Evolutionary conservation across 768 basidiomycete species (phyloP).

Genomic region (Strobilomyces dryophilus): DNA sequence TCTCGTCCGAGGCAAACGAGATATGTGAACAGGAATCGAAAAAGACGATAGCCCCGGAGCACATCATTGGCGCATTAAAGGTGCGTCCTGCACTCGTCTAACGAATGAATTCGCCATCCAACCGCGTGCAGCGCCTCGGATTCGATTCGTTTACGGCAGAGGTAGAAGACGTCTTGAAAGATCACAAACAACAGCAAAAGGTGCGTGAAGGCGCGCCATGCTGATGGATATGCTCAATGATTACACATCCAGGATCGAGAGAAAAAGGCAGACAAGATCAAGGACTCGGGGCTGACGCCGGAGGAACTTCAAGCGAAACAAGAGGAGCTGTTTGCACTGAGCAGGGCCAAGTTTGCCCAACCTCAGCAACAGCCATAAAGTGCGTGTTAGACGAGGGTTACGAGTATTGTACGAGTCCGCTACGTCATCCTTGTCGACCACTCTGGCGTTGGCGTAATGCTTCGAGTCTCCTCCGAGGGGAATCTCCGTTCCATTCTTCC

Average conservation of each 20-base stretch:
- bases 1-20: conserved; percentile 96
- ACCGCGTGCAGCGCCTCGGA: conserved; percentile 66
- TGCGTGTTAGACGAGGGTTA: conserved; percentile 6
- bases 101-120: background rate
- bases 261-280: conserved; percentile 88
- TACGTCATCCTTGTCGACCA: conserved; percentile 32
- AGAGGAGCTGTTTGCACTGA: conserved; percentile 89
- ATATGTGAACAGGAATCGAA: conserved; percentile 97
- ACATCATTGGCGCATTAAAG: conserved; percentile 89
- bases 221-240: conserved; percentile 3
- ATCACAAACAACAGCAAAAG: conserved; percentile 95
- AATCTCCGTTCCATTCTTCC: conserved; percentile 70
- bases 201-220: conserved; percentile 38
- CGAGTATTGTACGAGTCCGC: conserved; percentile 22
- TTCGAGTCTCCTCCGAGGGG: conserved; percentile 53
- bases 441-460: conserved; percentile 42
- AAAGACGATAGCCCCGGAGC: conserved; percentile 98
- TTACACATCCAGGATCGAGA: conserved; percentile 63
- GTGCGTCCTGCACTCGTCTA: conserved; percentile 36
- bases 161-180: conserved; percentile 89
- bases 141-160: conserved; percentile 89
- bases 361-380: conserved; percentile 39
- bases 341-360: conserved; percentile 74
- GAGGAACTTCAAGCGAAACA: conserved; percentile 88
- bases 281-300: conserved; percentile 83